Conservation (phyloP, 768 basidiomycete genomes). For the Amanita muscaria region DNA sequence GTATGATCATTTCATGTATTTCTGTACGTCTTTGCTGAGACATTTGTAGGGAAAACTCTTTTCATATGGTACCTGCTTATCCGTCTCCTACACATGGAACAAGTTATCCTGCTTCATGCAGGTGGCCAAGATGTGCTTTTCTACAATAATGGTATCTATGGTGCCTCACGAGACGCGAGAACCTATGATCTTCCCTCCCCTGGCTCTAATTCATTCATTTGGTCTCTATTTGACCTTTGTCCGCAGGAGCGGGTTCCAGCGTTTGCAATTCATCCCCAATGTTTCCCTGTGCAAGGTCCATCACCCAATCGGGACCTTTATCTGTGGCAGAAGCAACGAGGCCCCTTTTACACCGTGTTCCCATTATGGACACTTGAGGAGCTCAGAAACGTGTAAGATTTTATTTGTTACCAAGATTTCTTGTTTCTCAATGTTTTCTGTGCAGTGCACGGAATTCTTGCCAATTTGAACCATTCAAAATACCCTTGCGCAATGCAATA, state of each 20-base stretch:
- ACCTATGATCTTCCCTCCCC: not conserved
- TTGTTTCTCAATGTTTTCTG: not conserved
- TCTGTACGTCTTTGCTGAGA: not conserved
- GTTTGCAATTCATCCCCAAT: not conserved
- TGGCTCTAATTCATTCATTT: not conserved
- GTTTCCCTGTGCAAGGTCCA: constrained; percentile 1
- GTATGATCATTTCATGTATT: constrained; percentile 2
- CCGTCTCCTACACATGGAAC: not conserved
- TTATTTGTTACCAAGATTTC: not conserved
- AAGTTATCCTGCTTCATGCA: constrained; percentile 3
- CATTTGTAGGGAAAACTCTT: constrained; percentile 2
- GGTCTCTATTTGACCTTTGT: constrained; percentile 2
- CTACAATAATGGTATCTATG: constrained; percentile 1
- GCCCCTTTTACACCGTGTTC: not conserved
- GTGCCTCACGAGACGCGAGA: not conserved
- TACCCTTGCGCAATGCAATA: not conserved
- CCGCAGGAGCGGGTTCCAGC: not conserved
- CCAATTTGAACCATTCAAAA: not conserved
- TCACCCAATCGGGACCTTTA: not conserved
- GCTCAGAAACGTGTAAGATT: not conserved
- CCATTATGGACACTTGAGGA: not conserved
- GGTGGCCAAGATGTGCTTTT: not conserved
- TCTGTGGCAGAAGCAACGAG: not conserved
- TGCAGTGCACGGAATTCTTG: not conserved
- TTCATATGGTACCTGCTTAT: constrained; percentile 1